These are phyloP conservation scores for Nakazawaea ambrosiae DNA, from an alignment of 805 yeast genomes.

Conservation along the genomic window DNA sequence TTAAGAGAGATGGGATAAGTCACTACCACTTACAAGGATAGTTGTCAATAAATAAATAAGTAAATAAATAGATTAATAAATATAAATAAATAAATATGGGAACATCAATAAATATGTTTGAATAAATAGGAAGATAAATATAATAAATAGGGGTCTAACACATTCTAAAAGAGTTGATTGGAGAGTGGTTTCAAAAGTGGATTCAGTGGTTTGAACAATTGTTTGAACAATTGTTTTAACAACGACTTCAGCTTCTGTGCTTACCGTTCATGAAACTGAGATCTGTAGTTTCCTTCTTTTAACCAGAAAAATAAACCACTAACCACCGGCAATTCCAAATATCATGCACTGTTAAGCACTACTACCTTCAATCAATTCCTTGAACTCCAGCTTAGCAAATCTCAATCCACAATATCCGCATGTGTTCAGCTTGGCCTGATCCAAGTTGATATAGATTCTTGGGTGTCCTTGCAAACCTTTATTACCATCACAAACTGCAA, in stretches of 20 bases:
- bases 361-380: slow-evolving; percentile 27
- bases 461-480: slow-evolving; percentile 76
- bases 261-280: too few species aligned
- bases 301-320: too few species aligned
- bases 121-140: slow-evolving; percentile 1
- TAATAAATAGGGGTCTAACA: neutral
- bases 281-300: too few species aligned
- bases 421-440: slow-evolving; percentile 61
- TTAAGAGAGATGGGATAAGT: neutral
- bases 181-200: too few species aligned
- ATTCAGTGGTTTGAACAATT: too few species aligned
- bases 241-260: too few species aligned
- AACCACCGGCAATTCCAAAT: too few species aligned
- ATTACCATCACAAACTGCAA: slow-evolving; percentile 83
- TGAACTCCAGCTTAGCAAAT: slow-evolving; percentile 49
- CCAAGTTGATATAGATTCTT: slow-evolving; percentile 72
- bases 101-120: too few species aligned
- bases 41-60: neutral
- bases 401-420: slow-evolving; percentile 81
- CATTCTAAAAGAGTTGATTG: too few species aligned
- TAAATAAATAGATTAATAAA: neutral
- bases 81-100: too few species aligned
- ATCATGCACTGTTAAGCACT: neutral
- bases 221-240: too few species aligned
- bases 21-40: neutral